phyloP scores from a whole-genome alignment of 2,329 filamentous ascomycete species.

The Xylariaceae sp. region DNA sequence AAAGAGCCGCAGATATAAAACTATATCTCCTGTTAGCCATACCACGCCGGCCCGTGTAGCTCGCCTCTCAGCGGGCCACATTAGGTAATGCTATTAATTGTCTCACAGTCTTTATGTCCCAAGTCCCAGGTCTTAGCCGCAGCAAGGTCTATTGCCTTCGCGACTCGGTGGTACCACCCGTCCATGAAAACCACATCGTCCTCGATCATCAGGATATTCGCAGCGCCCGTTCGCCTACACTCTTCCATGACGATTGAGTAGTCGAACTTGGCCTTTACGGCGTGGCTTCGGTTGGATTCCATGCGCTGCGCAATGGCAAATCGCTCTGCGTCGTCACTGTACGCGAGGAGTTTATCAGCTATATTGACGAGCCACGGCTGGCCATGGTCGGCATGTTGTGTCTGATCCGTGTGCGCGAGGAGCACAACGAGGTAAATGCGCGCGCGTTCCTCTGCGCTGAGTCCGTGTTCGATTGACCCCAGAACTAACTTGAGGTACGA shows the following conservation, averaged over 20 bases:
- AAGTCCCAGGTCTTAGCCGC: constrained; percentile 19
- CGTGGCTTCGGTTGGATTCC: constrained; percentile 12
- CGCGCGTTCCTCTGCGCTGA: constrained; percentile 16
- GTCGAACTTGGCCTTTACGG: constrained; percentile 24
- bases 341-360: constrained; percentile 24
- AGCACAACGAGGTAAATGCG: constrained; percentile 24
- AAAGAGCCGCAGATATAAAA: constrained; percentile 30
- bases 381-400: constrained; percentile 18
- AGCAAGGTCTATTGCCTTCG: constrained; percentile 19
- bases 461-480: constrained; percentile 25
- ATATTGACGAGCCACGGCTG: constrained; percentile 24
- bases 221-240: constrained; percentile 22
- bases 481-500: constrained; percentile 25
- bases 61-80: neutral
- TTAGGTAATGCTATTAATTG: neutral
- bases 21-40: constrained; percentile 14
- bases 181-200: constrained; percentile 31
- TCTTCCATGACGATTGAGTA: constrained; percentile 26
- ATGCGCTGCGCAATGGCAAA: constrained; percentile 1
- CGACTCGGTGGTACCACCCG: constrained; percentile 26
- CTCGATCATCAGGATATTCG: constrained; percentile 27
- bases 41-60: neutral
- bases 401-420: constrained; percentile 26
- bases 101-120: constrained; percentile 21
- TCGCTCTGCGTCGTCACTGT: constrained; percentile 16